Conservation (phyloP, 2,329 filamentous ascomycete species). For the Diaporthe helianthi region DNA sequence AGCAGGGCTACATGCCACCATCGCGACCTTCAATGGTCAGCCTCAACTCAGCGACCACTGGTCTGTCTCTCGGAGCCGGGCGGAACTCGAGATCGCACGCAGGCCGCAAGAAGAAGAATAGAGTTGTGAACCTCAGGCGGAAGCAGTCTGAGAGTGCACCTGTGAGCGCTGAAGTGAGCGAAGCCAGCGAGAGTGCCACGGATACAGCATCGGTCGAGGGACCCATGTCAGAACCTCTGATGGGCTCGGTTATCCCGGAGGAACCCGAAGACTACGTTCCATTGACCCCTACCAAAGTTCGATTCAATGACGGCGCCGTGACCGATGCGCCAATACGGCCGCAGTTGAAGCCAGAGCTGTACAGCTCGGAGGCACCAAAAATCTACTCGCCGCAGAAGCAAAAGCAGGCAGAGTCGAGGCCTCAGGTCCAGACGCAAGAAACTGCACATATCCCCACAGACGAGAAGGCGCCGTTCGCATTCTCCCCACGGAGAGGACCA, state of each 20-base stretch:
- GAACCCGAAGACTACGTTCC: slow-evolving; percentile 60
- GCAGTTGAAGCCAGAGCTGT: slow-evolving; percentile 45
- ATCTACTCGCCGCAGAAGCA: neutral
- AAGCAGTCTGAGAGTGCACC: slow-evolving; percentile 57
- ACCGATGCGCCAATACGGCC: slow-evolving; percentile 42
- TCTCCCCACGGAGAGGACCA: slow-evolving; percentile 43
- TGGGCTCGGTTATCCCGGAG: slow-evolving; percentile 64
- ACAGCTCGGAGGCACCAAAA: slow-evolving; percentile 38
- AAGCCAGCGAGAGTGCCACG: slow-evolving; percentile 54
- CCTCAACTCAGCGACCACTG: slow-evolving; percentile 65
- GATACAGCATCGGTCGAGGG: slow-evolving; percentile 62
- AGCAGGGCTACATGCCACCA: slow-evolving; percentile 68
- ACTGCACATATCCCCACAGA: slow-evolving; percentile 39
- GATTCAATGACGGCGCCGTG: slow-evolving; percentile 47
- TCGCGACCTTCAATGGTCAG: slow-evolving; percentile 69
- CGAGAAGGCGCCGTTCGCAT: slow-evolving; percentile 43
- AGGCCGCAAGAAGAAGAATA: slow-evolving; percentile 80
- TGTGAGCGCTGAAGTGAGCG: slow-evolving; percentile 53
- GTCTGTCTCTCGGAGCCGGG: slow-evolving; percentile 68
- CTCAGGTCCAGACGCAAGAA: slow-evolving; percentile 38
- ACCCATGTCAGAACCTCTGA: slow-evolving; percentile 67
- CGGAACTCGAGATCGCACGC: slow-evolving; percentile 65
- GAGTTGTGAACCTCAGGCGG: slow-evolving; percentile 81
- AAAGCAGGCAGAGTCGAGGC: neutral
- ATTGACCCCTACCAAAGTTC: slow-evolving; percentile 48